phyloP scores from a whole-genome alignment of 495 filamentous ascomycete species.

The Oleoguttula mirabilis region DNA sequence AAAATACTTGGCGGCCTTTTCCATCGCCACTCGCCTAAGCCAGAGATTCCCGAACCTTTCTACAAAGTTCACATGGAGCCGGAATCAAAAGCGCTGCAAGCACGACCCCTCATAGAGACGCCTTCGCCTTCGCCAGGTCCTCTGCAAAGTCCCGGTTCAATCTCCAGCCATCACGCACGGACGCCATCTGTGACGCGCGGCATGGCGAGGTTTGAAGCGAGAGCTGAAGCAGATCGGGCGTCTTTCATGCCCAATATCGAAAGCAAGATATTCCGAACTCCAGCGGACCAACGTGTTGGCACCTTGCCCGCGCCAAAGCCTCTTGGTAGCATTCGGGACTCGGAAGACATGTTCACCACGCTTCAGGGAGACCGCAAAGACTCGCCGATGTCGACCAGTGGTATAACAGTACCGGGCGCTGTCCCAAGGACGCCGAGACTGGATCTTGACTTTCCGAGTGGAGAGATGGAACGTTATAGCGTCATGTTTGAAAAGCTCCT shows the following conservation, averaged over 20 bases:
- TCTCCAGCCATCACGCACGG: conserved; percentile 2
- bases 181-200: conserved; percentile 6
- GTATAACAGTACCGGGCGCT: neutral
- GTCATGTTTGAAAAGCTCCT: conserved; percentile 85
- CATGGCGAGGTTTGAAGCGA: conserved; percentile 10
- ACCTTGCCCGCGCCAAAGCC: neutral
- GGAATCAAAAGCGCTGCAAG: neutral
- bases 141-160: neutral
- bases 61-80: conserved; percentile 2
- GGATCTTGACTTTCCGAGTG: conserved; percentile 67
- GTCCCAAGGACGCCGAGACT: conserved; percentile 29
- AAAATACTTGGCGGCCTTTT: conserved; percentile 10
- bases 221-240: conserved; percentile 10
- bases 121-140: conserved; percentile 3
- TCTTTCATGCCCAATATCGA: conserved; percentile 10
- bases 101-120: neutral
- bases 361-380: neutral
- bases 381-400: neutral
- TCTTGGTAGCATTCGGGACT: neutral
- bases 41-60: conserved; percentile 2
- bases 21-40: neutral
- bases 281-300: neutral
- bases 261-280: neutral
- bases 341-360: conserved; percentile 1
- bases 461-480: conserved; percentile 79